These are phyloP conservation scores for Euphorbia peplus DNA, from an alignment of 345 rosid species.

Conservation along the genomic window DNA sequence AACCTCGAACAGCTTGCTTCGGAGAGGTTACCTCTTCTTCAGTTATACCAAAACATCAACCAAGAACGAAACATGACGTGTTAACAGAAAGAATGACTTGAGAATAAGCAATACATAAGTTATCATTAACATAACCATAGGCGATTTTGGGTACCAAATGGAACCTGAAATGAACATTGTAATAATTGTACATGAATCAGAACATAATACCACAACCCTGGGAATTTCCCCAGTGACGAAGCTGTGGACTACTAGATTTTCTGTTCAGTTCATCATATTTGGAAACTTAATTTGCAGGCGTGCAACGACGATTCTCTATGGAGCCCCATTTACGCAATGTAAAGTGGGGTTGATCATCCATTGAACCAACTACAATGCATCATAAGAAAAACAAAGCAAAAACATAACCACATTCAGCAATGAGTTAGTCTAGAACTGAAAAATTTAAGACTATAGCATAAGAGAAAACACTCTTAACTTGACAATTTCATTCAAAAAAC, in stretches of 20 bases:
- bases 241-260: slow-evolving; percentile 34
- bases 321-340: slow-evolving; percentile 70
- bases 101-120: neutral
- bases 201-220: slow-evolving; percentile 46
- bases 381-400: slow-evolving; percentile 8
- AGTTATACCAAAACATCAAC: slow-evolving; percentile 6
- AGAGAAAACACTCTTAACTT: too few relatives aligned
- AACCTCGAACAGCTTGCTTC: slow-evolving; percentile 21
- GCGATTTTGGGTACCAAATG: too few relatives aligned
- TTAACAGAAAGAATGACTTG: neutral
- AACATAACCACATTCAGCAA: neutral
- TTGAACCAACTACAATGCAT: slow-evolving; percentile 39
- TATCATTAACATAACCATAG: neutral
- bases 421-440: neutral
- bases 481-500: too few relatives aligned
- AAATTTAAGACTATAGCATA: too few relatives aligned
- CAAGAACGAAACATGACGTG: neutral
- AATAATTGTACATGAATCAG: slow-evolving; percentile 2
- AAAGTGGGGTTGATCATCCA: slow-evolving; percentile 46
- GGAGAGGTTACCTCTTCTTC: slow-evolving; percentile 33
- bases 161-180: slow-evolving; percentile 1
- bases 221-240: slow-evolving; percentile 43
- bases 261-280: slow-evolving; percentile 31
- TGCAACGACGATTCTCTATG: slow-evolving; percentile 26
- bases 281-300: slow-evolving; percentile 24